Base-by-base conservation (phyloP, 495 filamentous ascomycete species). In the Aspergillus leporis region DNA sequence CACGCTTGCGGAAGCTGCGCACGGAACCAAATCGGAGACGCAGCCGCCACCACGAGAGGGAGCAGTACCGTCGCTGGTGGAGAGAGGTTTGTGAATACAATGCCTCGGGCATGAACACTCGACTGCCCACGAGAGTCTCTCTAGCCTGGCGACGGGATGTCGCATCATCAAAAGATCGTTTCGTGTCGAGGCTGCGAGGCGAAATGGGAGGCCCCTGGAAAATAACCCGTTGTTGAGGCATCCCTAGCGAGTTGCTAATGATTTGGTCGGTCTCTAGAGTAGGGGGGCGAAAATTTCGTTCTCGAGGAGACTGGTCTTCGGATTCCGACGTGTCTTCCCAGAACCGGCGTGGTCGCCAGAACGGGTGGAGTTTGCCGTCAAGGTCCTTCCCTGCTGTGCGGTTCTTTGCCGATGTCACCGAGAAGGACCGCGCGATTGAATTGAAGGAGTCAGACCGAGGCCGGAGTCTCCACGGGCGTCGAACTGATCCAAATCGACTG, bases 301-400 rank as follows among this genome's bases (percentile, higher is more conserved):
- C 70, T 46, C 62, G 57, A 3, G 70, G 74, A 8, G 72, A 76
- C n/a, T 77, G 71, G 14, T 71, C 65, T 46, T 80, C 68, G 55
- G 82, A 79, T n/a, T 74, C 77, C 34, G 81, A 79, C 6, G 81
- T 73, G 56, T 87, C 84, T 30, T 90, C 87, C 80, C 85, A 89
- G 67, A 90, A 90, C 23, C 85, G 78, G 23, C 83, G 84, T 5
- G 92, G 90, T 25, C 85, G 82, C 92, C 92, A 96, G 71, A 89
- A 88, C 1, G 91, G 90, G 65, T 94, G 88, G 5, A 93, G 76
- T 49, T 81, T 85, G 51, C 78, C 80, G 36, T 82, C 76, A 55
- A 77, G 77, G 30, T 74, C 71, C 18, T 78, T 66, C 25, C 71
- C 74, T 2, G 72, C 68, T 54, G 69, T 78, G 16, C 77, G 74